A percentile compares a stretch with the other conserved stretches of the same genome.
Conservation (phyloP, 1,284 basidiomycete genomes). For the Hortiboletus rubellus region DNA sequence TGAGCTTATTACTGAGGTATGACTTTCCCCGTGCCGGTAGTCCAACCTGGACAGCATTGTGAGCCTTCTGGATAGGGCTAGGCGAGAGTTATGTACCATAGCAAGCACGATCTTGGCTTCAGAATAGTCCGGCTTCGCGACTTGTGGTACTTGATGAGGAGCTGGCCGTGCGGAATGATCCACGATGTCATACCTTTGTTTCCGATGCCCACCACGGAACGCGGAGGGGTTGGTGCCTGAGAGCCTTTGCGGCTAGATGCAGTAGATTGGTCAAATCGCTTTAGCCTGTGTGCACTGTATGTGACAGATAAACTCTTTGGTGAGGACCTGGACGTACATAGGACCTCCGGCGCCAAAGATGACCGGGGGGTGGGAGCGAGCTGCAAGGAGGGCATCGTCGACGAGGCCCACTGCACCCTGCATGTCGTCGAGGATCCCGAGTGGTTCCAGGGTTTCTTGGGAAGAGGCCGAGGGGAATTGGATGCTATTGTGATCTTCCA, state of each 20-base stretch:
- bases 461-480: constrained; percentile 16
- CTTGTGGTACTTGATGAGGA: constrained; percentile 39
- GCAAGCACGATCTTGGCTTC: constrained; percentile 98
- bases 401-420: constrained; percentile 14
- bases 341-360: constrained; percentile 37
- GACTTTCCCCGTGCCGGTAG: constrained; percentile 84
- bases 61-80: neutral
- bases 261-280: constrained; percentile 75
- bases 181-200: constrained; percentile 59
- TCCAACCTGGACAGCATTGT: constrained; percentile 57
- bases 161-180: neutral
- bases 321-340: constrained; percentile 23
- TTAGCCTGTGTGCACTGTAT: constrained; percentile 54
- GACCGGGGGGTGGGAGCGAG: constrained; percentile 22
- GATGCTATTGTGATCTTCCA: constrained; percentile 19
- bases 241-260: constrained; percentile 65
- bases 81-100: constrained; percentile 62
- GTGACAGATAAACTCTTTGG: neutral
- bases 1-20: constrained; percentile 82
- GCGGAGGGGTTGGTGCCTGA: constrained; percentile 70
- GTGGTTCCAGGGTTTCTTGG: constrained; percentile 4
- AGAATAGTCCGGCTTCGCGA: constrained; percentile 96
- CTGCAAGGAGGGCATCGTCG: constrained; percentile 17
- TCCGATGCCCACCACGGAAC: constrained; percentile 78
- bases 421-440: constrained; percentile 35